Base-by-base conservation (phyloP, 164 flowering plant genomes). In the Nelumbo lutea region DNA sequence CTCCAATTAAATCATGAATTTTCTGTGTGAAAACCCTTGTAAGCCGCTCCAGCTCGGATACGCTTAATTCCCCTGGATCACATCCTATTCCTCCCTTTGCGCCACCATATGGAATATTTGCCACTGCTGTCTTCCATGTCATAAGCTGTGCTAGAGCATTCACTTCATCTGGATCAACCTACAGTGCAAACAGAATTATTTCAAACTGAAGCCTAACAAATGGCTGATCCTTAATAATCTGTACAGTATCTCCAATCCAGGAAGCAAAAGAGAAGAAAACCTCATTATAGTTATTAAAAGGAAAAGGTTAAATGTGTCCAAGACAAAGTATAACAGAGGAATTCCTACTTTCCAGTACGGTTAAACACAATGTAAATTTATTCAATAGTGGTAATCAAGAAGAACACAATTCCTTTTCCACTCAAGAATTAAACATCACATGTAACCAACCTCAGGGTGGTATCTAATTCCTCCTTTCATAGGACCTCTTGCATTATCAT, bases 121-220 rank as follows among this genome's bases (percentile, higher is more conserved):
- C 97, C 47, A 95, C 96, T 43, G 97, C 97, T 6, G 97, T 91
- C 84, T 95, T 95, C 98, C 98, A 95, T 65, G 98, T 92, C 98
- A 95, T 95, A 4, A 95, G 72, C 68, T 95, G 98, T 40, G 98
- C 98, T 44, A 95, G 72, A 43, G 98, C 98, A 83, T 95, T 95
- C 79, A 95, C 97, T 73, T 95, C 98, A 80, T 92, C 98, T 27
- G 96, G 97, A 70, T 95, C 97, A 69, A 95, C 98, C 98, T 94
- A 65, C 46, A 78, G 52, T 59, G 60, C 60, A 45, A 68, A 66
- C 14, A 2, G 9, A 69, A 53, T 39, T 59, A 56, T 53, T 66
- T 13, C 44, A 55, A 59, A 58, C 13, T 62, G 64, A 42, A 56
- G 47, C 42, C 11, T 6, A 14, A 70, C 13, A 5, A 27, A 53